Conservation (phyloP, 1,284 basidiomycete species). For the Rhodotorula sp. region DNA sequence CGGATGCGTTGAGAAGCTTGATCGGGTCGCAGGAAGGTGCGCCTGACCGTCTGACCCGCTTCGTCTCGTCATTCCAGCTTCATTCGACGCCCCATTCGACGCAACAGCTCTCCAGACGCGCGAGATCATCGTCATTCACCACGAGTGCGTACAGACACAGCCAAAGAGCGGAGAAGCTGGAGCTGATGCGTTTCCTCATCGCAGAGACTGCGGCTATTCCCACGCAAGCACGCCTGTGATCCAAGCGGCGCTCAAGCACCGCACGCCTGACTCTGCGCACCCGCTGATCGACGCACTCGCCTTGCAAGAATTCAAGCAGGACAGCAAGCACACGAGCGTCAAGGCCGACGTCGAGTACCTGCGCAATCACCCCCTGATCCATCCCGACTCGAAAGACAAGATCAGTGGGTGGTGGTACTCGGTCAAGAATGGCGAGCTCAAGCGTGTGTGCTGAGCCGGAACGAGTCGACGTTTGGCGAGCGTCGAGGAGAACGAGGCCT, state of each 20-base stretch:
- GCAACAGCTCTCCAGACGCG: slow-evolving; percentile 5
- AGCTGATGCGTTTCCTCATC: not conserved
- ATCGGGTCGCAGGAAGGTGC: slow-evolving; percentile 10
- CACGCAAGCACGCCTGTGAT: slow-evolving; percentile 18
- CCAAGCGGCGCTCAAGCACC: slow-evolving; percentile 12
- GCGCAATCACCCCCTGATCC: slow-evolving; percentile 14
- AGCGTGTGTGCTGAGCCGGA: not conserved
- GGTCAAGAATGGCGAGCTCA: slow-evolving; percentile 9
- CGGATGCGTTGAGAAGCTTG: slow-evolving; percentile 17
- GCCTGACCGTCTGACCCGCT: not conserved
- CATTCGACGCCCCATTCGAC: not conserved
- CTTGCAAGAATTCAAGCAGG: slow-evolving; percentile 14
- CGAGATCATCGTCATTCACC: slow-evolving; percentile 18
- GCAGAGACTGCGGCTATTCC: slow-evolving; percentile 22
- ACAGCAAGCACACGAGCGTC: slow-evolving; percentile 2
- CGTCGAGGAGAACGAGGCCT: not conserved
- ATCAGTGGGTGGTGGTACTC: slow-evolving; percentile 18
- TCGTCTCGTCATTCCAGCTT: not conserved
- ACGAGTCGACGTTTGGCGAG: not conserved
- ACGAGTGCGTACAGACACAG: slow-evolving; percentile 18
- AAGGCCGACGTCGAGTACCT: slow-evolving; percentile 16
- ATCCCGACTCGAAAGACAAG: slow-evolving; percentile 12
- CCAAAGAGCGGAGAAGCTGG: not conserved
- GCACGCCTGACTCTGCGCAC: not conserved
- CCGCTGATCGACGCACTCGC: slow-evolving; percentile 9